Evolutionary conservation across 495 filamentous ascomycete species (phyloP).

Genomic region (Aspergillus conjunctus): DNA sequence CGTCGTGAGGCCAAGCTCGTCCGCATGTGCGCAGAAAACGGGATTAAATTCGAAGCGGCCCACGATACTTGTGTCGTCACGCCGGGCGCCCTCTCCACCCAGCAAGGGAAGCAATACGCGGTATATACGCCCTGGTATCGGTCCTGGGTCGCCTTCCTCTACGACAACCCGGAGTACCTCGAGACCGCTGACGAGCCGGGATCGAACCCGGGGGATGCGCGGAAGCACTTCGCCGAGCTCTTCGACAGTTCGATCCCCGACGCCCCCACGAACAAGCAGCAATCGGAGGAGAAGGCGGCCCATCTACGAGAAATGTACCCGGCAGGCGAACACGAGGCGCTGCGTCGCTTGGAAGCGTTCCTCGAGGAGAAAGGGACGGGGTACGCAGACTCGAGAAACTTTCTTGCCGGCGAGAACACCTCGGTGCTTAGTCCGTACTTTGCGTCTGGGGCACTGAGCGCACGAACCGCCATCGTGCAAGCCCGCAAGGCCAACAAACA

Average conservation of each 20-base stretch:
- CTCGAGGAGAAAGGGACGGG: conserved; percentile 61
- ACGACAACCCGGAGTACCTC: conserved; percentile 66
- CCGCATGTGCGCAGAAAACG: conserved; percentile 56
- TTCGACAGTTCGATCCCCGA: conserved; percentile 67
- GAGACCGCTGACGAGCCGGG: conserved; percentile 59
- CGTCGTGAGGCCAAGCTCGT: conserved; percentile 70
- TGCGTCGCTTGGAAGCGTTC: conserved; percentile 67
- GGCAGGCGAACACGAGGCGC: conserved; percentile 77
- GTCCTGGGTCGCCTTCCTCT: conserved; percentile 71
- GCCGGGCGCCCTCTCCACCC: conserved; percentile 65
- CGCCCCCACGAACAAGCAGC: conserved; percentile 63
- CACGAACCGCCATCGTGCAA: conserved; percentile 68
- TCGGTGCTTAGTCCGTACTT: conserved; percentile 80
- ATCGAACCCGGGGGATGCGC: conserved; percentile 59
- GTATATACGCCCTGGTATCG: conserved; percentile 85
- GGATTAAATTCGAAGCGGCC: conserved; percentile 62
- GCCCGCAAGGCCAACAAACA: conserved; percentile 71
- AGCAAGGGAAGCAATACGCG: conserved; percentile 74
- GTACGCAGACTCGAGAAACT: conserved; percentile 64
- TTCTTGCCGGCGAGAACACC: conserved; percentile 63
- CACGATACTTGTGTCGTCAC: conserved; percentile 84
- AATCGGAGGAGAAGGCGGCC: conserved; percentile 60
- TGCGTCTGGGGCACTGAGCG: conserved; percentile 73
- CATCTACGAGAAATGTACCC: conserved; percentile 67
- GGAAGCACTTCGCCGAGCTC: conserved; percentile 55